Conservation (phyloP, 176 grass and related monocot genomes). For the Rhipidocladum racemiflorum region DNA sequence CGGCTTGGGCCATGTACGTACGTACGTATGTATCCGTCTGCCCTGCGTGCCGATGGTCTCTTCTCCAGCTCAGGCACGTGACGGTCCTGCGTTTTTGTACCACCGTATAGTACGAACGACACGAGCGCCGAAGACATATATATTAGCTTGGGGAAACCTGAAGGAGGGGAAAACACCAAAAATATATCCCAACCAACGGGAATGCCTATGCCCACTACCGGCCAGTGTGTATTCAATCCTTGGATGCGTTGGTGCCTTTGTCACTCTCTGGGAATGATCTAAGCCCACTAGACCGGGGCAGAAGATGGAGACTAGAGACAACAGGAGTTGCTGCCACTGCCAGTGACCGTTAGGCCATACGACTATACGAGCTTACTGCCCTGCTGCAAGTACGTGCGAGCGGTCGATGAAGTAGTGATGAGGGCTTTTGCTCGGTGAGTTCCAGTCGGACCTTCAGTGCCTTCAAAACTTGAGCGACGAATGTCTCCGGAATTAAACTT, state of each 20-base stretch:
- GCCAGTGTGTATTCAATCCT: neutral
- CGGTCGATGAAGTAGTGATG: neutral
- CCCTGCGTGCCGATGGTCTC: neutral
- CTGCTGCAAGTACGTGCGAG: neutral
- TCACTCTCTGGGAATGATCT: neutral
- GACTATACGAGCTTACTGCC: neutral
- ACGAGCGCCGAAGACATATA: neutral
- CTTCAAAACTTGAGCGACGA: neutral
- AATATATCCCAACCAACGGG: neutral
- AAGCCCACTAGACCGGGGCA: neutral
- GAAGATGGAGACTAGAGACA: neutral
- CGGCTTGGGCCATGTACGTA: neutral
- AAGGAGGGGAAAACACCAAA: neutral
- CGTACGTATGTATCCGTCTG: neutral
- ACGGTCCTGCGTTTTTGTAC: neutral
- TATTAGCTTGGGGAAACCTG: neutral
- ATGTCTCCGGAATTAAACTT: neutral
- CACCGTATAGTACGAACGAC: neutral
- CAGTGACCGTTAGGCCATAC: constrained; percentile 22
- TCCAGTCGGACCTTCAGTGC: neutral
- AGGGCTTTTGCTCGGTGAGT: neutral
- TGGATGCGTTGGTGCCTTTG: constrained; percentile 4
- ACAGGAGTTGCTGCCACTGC: neutral
- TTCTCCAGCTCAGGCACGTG: constrained; percentile 27
- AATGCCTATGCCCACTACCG: neutral